Conservation (phyloP, 2,329 filamentous ascomycete genomes). For the Pezizomycotina sp. region DNA sequence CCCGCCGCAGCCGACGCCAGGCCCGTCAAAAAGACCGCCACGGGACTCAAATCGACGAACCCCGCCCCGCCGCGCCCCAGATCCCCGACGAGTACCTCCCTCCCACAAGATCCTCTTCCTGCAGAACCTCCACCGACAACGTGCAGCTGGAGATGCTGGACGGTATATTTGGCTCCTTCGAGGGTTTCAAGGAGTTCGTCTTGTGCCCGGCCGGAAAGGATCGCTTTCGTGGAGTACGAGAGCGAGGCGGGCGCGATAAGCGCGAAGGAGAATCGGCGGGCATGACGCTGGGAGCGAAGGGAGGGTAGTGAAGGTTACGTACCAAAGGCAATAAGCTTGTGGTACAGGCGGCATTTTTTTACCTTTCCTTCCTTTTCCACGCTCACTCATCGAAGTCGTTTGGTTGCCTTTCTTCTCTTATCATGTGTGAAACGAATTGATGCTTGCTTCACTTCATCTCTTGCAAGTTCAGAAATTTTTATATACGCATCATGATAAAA, state of each 20-base stretch:
- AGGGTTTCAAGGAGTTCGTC: slow-evolving; percentile 78
- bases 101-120: slow-evolving; percentile 89
- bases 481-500: too few relatives aligned
- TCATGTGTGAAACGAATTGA: too few relatives aligned
- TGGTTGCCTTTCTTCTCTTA: too few relatives aligned
- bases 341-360: too few relatives aligned
- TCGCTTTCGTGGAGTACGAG: slow-evolving; percentile 95
- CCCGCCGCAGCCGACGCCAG: slow-evolving; percentile 31
- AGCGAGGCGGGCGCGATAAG: slow-evolving; percentile 74
- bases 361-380: too few relatives aligned
- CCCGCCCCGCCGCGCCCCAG: slow-evolving; percentile 46
- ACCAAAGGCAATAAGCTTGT: slow-evolving; percentile 65
- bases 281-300: slow-evolving; percentile 53
- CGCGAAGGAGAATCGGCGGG: slow-evolving; percentile 83
- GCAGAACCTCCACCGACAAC: slow-evolving; percentile 80
- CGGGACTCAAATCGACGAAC: slow-evolving; percentile 64
- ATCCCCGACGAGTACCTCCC: slow-evolving; percentile 96
- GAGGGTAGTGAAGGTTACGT: slow-evolving; percentile 86
- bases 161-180: slow-evolving; percentile 70
- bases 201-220: slow-evolving; percentile 75
- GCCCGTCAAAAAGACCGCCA: slow-evolving; percentile 51
- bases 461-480: too few relatives aligned
- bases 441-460: too few relatives aligned
- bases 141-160: slow-evolving; percentile 67
- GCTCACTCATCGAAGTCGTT: too few relatives aligned